These are phyloP conservation scores for Dichotomopilus funicola DNA, from an alignment of 2,329 filamentous ascomycete genomes.

Conservation along the genomic window DNA sequence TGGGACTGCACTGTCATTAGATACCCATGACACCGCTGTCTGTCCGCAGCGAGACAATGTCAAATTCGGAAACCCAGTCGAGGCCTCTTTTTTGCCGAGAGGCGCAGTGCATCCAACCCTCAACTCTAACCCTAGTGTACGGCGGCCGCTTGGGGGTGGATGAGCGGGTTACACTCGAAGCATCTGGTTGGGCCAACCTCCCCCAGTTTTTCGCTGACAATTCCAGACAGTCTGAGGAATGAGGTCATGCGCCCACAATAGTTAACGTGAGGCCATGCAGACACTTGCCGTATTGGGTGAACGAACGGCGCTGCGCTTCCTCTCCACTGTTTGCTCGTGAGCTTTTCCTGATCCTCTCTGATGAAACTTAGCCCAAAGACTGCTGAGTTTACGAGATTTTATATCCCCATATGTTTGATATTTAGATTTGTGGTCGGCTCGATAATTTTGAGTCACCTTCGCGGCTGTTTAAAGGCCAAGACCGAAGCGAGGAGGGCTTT, in stretches of 20 bases:
- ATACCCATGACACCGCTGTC: too few species aligned
- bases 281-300: not conserved
- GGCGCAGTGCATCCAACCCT: not conserved
- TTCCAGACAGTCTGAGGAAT: not conserved
- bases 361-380: not conserved
- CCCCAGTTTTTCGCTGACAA: not conserved
- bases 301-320: not conserved
- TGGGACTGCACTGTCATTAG: too few species aligned
- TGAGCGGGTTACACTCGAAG: not conserved
- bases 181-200: not conserved
- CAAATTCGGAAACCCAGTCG: too few species aligned
- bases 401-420: too few species aligned
- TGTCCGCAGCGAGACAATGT: too few species aligned
- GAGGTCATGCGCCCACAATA: not conserved
- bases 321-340: too few species aligned
- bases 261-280: slow-evolving; percentile 11
- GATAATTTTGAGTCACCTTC: too few species aligned
- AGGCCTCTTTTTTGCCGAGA: not conserved
- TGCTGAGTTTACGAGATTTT: not conserved
- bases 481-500: too few species aligned
- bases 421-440: too few species aligned
- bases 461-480: too few species aligned
- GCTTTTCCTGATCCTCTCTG: too few species aligned
- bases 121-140: not conserved
- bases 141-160: too few species aligned